Percentiles rank a stretch among this genome's conserved stretches.
These are phyloP conservation scores for Aspergillus fructus DNA, from an alignment of 2,329 filamentous ascomycete species.

Conservation along the genomic window DNA sequence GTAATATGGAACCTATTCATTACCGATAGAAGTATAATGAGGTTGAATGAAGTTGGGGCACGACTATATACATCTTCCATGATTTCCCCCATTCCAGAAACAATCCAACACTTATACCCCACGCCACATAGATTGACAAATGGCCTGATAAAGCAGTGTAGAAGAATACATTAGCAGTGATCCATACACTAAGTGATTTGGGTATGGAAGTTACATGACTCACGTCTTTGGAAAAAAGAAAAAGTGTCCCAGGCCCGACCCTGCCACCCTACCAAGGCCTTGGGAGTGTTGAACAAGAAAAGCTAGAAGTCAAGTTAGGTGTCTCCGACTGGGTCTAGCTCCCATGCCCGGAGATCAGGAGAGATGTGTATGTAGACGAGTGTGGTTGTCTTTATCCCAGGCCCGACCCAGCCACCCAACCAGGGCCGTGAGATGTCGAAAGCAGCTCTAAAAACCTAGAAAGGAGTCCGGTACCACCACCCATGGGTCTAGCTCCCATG, in stretches of 20 bases:
- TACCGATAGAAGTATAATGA: too few species aligned
- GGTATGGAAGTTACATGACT: neutral
- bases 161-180: neutral
- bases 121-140: neutral
- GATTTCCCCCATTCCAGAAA: conserved; percentile 13
- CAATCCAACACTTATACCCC: neutral
- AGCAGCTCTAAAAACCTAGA: too few species aligned
- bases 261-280: conserved; percentile 8
- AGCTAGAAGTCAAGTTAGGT: neutral
- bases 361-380: neutral
- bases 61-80: too few species aligned
- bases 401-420: neutral
- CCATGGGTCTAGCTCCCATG: too few species aligned
- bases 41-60: too few species aligned
- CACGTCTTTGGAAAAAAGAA: neutral
- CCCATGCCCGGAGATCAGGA: neutral
- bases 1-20: too few species aligned
- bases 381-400: neutral
- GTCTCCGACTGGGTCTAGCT: neutral
- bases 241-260: conserved; percentile 6
- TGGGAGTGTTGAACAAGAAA: neutral
- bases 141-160: neutral
- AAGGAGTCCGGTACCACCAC: too few species aligned
- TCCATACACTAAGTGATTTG: neutral
- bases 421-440: neutral